Evolutionary conservation across 257 asterid genomes (phyloP).

Genomic region (Anisodus acutangulus): DNA sequence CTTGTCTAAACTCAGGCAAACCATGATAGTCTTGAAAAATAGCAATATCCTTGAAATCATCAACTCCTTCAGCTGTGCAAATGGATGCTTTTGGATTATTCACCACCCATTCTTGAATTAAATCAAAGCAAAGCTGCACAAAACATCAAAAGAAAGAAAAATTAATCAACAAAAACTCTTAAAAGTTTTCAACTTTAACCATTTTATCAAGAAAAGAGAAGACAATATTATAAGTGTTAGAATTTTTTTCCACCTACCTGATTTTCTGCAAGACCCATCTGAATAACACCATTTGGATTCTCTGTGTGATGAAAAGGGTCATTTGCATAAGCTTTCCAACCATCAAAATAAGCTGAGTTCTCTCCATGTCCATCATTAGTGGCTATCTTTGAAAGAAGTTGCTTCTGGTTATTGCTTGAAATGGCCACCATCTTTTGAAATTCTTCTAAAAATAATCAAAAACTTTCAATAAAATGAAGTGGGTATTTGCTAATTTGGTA

Average conservation of each 20-base stretch:
- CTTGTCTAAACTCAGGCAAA: constrained; percentile 76
- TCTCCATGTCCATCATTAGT: constrained; percentile 72
- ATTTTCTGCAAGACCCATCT: constrained; percentile 76
- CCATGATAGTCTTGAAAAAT: constrained; percentile 78
- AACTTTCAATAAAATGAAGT: neutral
- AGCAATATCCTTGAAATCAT: constrained; percentile 62
- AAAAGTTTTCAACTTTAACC: neutral
- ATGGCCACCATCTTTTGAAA: constrained; percentile 29
- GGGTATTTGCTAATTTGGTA: neutral
- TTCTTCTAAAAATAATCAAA: neutral
- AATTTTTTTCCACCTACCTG: constrained; percentile 41
- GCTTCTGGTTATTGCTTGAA: constrained; percentile 27
- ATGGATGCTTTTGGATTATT: constrained; percentile 66
- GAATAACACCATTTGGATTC: constrained; percentile 66
- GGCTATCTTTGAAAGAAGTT: constrained; percentile 56
- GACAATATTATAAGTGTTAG: neutral
- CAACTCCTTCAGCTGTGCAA: constrained; percentile 60
- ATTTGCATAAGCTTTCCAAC: constrained; percentile 73
- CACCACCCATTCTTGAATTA: constrained; percentile 61
- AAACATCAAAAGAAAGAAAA: neutral
- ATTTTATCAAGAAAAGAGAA: neutral
- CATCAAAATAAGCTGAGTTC: constrained; percentile 67
- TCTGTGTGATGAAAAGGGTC: constrained; percentile 60
- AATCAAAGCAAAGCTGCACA: constrained; percentile 63
- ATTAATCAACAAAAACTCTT: neutral